Base-by-base conservation (phyloP, 2,329 filamentous ascomycete species). In the Ambrosiella xylebori region DNA sequence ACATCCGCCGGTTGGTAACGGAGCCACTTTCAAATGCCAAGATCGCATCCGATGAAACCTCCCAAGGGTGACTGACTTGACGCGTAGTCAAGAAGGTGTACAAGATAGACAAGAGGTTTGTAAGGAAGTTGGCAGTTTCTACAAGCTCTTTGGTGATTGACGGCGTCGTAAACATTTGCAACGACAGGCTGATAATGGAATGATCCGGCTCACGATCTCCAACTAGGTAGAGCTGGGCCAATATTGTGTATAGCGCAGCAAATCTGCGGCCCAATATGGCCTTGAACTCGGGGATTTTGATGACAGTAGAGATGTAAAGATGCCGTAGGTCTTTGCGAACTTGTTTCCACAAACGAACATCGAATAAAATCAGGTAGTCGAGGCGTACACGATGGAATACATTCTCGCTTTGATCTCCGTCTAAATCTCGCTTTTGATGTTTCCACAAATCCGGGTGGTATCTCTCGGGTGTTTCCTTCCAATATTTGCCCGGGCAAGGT, bases 141-240 rank as follows among this genome's bases (percentile, higher is more conserved):
- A 98, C 88, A 54, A 97, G 86, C 70, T 98, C 94, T 50, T 89
- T 86, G 0, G 91, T 97, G 63, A 98, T 97, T 0, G 91, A 95
- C 1, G 93, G 90, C 0, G 93, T 96, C 0, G 93, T 98, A 62
- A 98, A 75, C 81, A 98, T 94, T 67, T 98, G 93, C 37, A 97
- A 74, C 3, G 91, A 97, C 41, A 98, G 80, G 67, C 96, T 96
- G 74, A 98, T 95, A 66, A 98, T 97, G 9, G 91, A 97, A 69
- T 97, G 91, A 66, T 98, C 93, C 1, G 93, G 93, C 68, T 98
- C 93, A 62, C 93, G 79, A 67, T 98, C 93, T 12, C 91, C 91
- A 63, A 98, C 93, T 37, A 98, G 79, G 68, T 97, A 98, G 2
- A 98, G 75, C 68, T 98, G 91, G 4, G 93, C 90, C 53, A 98